phyloP scores from a whole-genome alignment of 495 filamentous ascomycete genomes.

The Lindgomyces ingoldianus region DNA sequence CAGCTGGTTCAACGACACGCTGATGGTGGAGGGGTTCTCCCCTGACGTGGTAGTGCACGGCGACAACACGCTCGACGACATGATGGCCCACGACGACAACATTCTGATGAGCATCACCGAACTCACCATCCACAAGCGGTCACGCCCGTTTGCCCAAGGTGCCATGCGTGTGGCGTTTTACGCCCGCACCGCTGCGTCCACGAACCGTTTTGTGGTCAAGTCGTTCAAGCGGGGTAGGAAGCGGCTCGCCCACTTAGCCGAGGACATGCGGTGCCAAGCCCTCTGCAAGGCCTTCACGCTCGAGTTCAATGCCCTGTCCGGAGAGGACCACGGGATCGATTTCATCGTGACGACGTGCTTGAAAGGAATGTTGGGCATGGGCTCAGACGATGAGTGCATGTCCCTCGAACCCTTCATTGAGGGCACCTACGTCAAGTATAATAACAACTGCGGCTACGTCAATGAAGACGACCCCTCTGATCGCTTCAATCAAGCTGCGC shows the following conservation, averaged over 20 bases:
- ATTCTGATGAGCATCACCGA: constrained; percentile 37
- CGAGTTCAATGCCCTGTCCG: constrained; percentile 45
- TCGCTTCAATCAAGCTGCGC: constrained; percentile 39
- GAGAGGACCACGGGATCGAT: constrained; percentile 36
- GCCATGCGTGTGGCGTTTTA: constrained; percentile 41
- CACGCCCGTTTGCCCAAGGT: constrained; percentile 43
- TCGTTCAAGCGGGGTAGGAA: constrained; percentile 36
- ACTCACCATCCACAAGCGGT: constrained; percentile 38
- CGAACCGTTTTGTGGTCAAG: constrained; percentile 43
- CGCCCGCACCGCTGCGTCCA: constrained; percentile 38
- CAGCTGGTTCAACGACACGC: constrained; percentile 42
- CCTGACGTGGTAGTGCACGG: constrained; percentile 29
- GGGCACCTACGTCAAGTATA: constrained; percentile 48
- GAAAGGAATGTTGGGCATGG: constrained; percentile 28
- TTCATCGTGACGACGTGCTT: constrained; percentile 45
- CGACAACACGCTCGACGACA: constrained; percentile 34
- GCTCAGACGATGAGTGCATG: constrained; percentile 18
- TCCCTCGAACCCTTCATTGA: constrained; percentile 46
- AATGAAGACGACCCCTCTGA: constrained; percentile 31
- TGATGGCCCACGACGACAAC: constrained; percentile 41
- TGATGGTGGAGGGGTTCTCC: constrained; percentile 40
- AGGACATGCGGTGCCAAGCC: constrained; percentile 46
- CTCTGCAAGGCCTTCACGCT: constrained; percentile 48
- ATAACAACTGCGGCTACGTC: constrained; percentile 44
- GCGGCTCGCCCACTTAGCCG: constrained; percentile 38